phyloP scores from a whole-genome alignment of 805 yeast species.

The Vanderwaltozyma polyspora region DNA sequence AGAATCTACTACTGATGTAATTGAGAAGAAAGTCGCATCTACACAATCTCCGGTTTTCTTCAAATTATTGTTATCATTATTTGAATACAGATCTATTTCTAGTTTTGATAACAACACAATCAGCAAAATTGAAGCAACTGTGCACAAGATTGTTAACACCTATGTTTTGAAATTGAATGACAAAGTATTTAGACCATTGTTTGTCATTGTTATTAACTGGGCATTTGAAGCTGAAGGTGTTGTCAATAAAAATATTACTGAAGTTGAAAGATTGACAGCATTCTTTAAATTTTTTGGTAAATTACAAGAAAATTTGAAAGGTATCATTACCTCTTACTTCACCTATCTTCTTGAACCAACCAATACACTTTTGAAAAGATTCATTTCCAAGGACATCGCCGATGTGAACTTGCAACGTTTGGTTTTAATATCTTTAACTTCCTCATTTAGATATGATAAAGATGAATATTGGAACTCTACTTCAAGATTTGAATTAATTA shows the following conservation, averaged over 20 bases:
- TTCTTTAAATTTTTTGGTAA: constrained; percentile 81
- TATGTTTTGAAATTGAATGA: constrained; percentile 89
- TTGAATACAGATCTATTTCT: constrained; percentile 54
- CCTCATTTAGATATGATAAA: constrained; percentile 79
- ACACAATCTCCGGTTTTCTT: constrained; percentile 56
- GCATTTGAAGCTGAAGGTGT: constrained; percentile 77
- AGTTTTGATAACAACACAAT: constrained; percentile 60
- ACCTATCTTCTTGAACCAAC: constrained; percentile 78
- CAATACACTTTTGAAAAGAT: constrained; percentile 41
- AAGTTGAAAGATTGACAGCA: constrained; percentile 50
- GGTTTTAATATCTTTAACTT: constrained; percentile 56
- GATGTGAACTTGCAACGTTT: constrained; percentile 58
- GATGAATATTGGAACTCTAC: constrained; percentile 93
- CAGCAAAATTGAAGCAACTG: constrained; percentile 68
- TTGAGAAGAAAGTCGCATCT: constrained; percentile 70
- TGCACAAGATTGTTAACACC: constrained; percentile 59
- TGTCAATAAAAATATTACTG: constrained; percentile 33
- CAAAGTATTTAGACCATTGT: constrained; percentile 83
- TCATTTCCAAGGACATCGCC: constrained; percentile 32
- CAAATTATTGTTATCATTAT: constrained; percentile 54
- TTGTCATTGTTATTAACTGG: constrained; percentile 82
- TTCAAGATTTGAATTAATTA: constrained; percentile 67
- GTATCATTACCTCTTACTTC: constrained; percentile 80
- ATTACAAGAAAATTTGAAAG: constrained; percentile 70
- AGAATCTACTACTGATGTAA: constrained; percentile 50